A percentile compares a stretch with the other conserved stretches of the same genome.
Conservation (phyloP, 768 basidiomycete species). For the Xerocomellus intermedius region DNA sequence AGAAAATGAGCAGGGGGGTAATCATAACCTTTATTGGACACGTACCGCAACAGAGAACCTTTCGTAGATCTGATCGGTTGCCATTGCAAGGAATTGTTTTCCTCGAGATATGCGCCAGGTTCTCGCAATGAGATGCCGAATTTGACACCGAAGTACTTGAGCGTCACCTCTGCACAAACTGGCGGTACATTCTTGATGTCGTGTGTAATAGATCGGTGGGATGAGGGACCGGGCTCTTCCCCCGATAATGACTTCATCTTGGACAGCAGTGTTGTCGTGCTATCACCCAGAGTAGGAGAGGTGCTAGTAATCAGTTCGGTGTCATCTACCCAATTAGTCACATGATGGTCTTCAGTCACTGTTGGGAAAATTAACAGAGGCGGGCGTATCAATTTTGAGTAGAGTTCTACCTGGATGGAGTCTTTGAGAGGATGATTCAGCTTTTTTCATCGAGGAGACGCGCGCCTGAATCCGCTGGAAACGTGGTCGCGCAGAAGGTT, state of each 20-base stretch:
- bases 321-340: no score
- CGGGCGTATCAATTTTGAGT: no score
- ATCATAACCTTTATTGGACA: neutral
- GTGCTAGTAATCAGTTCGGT: no score
- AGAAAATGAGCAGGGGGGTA: neutral
- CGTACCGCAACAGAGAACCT: neutral
- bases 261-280: no score
- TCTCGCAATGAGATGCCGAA: neutral
- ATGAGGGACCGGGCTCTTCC: neutral
- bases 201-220: neutral
- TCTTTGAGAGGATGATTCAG: neutral
- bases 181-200: neutral
- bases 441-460: neutral
- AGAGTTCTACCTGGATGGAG: neutral
- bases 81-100: neutral
- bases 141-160: neutral
- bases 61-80: neutral
- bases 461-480: neutral
- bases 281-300: no score
- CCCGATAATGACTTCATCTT: no score
- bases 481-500: neutral
- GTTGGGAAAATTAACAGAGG: neutral
- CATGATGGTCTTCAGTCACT: no score
- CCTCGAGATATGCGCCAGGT: constrained; percentile 1
- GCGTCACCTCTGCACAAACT: neutral